Conservation (phyloP, 1,284 basidiomycete species). For the Tilletia caries region DNA sequence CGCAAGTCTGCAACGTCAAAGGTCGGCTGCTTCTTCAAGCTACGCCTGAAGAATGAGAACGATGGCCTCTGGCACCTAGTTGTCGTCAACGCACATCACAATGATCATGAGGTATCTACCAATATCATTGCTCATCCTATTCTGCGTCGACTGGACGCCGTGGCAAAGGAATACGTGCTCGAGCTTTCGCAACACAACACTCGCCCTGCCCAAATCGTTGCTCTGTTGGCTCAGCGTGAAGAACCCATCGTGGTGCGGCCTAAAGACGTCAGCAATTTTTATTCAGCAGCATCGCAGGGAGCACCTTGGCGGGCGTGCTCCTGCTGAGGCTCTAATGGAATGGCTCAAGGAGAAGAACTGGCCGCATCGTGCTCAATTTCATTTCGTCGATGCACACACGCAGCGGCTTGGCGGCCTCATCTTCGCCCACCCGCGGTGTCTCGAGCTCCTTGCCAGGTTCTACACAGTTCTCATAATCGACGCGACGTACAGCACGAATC, state of each 20-base stretch:
- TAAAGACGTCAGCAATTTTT: not conserved
- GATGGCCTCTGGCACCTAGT: not conserved
- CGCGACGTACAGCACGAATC: too few relatives aligned
- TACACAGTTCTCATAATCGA: not conserved
- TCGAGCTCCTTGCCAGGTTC: not conserved
- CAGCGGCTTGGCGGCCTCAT: not conserved
- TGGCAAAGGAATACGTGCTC: not conserved
- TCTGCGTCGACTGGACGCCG: not conserved
- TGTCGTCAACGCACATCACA: not conserved
- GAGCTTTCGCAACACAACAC: not conserved
- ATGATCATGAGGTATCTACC: not conserved
- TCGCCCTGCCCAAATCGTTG: not conserved
- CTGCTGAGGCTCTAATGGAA: not conserved
- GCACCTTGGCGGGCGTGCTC: not conserved
- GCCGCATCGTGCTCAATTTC: not conserved
- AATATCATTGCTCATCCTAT: not conserved
- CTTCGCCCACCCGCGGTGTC: not conserved
- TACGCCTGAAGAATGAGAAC: not conserved
- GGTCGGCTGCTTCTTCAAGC: not conserved
- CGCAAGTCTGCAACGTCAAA: not conserved
- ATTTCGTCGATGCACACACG: not conserved
- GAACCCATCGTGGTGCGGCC: not conserved
- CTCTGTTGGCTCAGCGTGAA: not conserved
- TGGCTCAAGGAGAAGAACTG: not conserved
- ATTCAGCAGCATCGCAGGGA: not conserved